These are phyloP conservation scores for Viola pubescens DNA, from an alignment of 441 rosid species.

Conservation along the genomic window DNA sequence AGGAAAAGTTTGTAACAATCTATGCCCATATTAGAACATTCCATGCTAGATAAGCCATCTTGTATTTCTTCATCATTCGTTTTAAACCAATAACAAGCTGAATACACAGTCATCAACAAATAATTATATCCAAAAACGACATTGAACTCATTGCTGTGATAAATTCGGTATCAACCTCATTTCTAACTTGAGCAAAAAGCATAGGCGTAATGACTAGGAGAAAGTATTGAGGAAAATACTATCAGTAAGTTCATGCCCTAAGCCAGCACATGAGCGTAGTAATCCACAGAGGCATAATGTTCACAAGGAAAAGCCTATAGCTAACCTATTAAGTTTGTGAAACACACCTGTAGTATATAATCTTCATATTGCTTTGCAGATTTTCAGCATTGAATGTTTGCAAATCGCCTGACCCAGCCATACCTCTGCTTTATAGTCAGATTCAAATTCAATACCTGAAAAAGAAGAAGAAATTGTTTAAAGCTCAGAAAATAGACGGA, in stretches of 20 bases:
- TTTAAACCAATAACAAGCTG: no score
- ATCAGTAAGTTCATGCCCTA: background rate
- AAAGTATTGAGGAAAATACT: background rate
- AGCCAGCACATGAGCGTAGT: no score
- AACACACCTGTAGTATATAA: constrained; percentile 78
- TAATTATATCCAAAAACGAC: constrained; percentile 6
- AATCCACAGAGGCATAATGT: background rate
- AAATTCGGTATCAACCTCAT: background rate
- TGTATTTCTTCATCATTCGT: no score
- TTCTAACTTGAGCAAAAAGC: background rate
- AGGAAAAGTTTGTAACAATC: no score
- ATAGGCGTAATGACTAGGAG: no score
- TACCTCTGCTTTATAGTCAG: constrained; percentile 16
- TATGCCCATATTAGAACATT: no score
- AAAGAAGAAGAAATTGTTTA: background rate
- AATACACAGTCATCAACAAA: background rate
- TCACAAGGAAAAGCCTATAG: background rate
- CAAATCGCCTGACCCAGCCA: constrained; percentile 51
- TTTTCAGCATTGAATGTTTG: constrained; percentile 67
- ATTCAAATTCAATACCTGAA: background rate
- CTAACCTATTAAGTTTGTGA: background rate
- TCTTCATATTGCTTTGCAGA: constrained; percentile 84
- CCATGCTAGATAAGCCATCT: no score
- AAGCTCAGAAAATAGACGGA: background rate
- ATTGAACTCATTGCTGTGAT: no score